A percentile compares a stretch with the other conserved stretches of the same genome.
Evolutionary conservation across 306 rosid genomes (phyloP).

Genomic region (Echinosophora koreensis): DNA sequence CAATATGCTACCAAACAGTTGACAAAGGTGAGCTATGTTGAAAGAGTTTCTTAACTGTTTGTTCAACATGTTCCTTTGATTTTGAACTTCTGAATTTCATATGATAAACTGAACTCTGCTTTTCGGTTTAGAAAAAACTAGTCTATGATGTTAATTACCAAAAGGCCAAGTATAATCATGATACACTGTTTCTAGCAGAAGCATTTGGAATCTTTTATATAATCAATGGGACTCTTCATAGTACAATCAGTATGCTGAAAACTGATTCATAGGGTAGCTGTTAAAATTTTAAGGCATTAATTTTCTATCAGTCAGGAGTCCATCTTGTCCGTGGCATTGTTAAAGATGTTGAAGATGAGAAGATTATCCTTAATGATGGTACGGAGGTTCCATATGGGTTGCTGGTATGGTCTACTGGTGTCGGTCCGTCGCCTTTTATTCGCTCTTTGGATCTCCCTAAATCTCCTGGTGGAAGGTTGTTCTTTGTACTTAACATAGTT

Average conservation of each 20-base stretch:
- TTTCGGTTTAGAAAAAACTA: slow-evolving; percentile 4
- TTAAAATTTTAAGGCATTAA: slow-evolving; percentile 20
- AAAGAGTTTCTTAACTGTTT: slow-evolving; percentile 20
- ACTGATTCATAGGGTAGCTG: slow-evolving; percentile 11
- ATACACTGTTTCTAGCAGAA: background rate
- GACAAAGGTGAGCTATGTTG: slow-evolving; percentile 72
- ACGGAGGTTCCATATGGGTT: slow-evolving; percentile 95
- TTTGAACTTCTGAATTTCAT: slow-evolving; percentile 27
- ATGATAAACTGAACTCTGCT: slow-evolving; percentile 1
- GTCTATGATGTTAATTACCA: slow-evolving; percentile 1
- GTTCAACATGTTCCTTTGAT: slow-evolving; percentile 35
- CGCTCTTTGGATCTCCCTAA: slow-evolving; percentile 73
- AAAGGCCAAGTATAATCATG: slow-evolving; percentile 18
- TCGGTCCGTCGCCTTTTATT: slow-evolving; percentile 87
- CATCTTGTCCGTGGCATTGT: slow-evolving; percentile 90
- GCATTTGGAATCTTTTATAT: slow-evolving; percentile 24
- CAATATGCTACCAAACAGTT: slow-evolving; percentile 84
- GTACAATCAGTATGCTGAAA: slow-evolving; percentile 17
- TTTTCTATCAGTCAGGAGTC: slow-evolving; percentile 89
- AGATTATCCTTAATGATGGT: slow-evolving; percentile 84
- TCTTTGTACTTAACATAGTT: slow-evolving; percentile 35
- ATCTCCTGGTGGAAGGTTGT: slow-evolving; percentile 95
- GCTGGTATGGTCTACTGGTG: slow-evolving; percentile 98
- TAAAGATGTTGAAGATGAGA: slow-evolving; percentile 80
- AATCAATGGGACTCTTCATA: background rate